Evolutionary conservation across 148 eudicot species (phyloP).

Genomic region (Limonium bicolor): DNA sequence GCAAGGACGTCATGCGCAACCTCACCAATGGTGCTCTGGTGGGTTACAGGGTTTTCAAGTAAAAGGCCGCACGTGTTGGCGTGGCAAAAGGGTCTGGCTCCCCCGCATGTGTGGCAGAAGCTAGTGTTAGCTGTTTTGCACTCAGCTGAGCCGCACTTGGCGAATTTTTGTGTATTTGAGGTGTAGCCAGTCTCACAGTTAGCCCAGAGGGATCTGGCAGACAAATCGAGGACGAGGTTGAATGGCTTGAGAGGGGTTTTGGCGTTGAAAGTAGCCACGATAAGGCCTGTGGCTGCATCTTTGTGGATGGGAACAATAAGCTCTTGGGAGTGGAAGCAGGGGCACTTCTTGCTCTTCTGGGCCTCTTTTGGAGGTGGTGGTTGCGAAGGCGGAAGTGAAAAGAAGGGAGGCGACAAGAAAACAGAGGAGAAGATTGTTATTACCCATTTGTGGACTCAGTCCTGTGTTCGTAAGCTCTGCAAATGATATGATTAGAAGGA

Average conservation of each 20-base stretch:
- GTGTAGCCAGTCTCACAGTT: constrained; percentile 35
- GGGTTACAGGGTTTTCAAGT: constrained; percentile 26
- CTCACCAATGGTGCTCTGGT: constrained; percentile 25
- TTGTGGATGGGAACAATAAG: constrained; percentile 27
- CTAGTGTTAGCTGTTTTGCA: constrained; percentile 28
- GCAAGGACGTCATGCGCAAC: constrained; percentile 33
- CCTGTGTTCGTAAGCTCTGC: no score
- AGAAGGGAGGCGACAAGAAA: no score
- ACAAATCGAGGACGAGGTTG: constrained; percentile 29
- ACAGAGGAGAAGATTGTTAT: no score
- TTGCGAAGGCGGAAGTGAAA: no score
- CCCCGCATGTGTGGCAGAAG: constrained; percentile 25
- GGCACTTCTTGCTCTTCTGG: no score
- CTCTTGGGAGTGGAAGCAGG: constrained; percentile 5
- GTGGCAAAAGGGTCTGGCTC: constrained; percentile 37
- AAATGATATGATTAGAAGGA: no score
- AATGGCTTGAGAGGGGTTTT: constrained; percentile 27
- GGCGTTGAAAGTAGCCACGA: constrained; percentile 26
- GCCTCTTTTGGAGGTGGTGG: no score
- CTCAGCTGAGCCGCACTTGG: constrained; percentile 36
- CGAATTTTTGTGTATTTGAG: constrained; percentile 30
- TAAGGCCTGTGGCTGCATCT: constrained; percentile 24
- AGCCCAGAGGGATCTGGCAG: constrained; percentile 29
- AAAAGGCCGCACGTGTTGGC: constrained; percentile 39
- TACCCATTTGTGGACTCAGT: no score